phyloP scores from a whole-genome alignment of 768 basidiomycete species.

The Gloeostereum incarnatum region DNA sequence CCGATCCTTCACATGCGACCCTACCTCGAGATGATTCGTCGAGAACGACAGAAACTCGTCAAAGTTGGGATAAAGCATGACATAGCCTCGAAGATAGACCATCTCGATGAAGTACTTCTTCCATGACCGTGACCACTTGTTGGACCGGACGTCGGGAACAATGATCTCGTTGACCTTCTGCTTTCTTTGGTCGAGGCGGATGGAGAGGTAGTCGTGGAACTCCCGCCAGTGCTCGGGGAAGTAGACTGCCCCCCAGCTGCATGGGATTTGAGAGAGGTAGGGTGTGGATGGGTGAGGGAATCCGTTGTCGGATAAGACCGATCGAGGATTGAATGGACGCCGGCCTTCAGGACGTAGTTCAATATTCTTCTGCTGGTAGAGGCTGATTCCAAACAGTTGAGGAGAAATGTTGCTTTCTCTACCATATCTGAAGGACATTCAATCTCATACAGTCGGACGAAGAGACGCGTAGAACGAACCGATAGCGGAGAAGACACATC shows the following conservation, averaged over 20 bases:
- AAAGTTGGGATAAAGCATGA: conserved; percentile 88
- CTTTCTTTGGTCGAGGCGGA: conserved; percentile 35
- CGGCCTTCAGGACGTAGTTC: conserved; percentile 66
- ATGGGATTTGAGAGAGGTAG: conserved; percentile 81
- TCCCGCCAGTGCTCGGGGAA: conserved; percentile 87
- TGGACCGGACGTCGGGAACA: conserved; percentile 73
- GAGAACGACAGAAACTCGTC: conserved; percentile 63
- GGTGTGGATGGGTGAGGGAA: conserved; percentile 44
- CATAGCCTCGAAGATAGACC: conserved; percentile 70
- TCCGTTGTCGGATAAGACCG: conserved; percentile 36
- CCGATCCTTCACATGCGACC: conserved; percentile 63
- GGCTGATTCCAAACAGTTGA: conserved; percentile 67
- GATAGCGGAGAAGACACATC: conserved; percentile 68
- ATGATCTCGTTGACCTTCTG: conserved; percentile 27
- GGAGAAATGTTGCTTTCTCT: conserved; percentile 24
- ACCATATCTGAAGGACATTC: conserved; percentile 56
- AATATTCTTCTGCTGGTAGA: conserved; percentile 80
- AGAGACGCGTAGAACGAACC: conserved; percentile 26
- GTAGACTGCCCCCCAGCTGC: conserved; percentile 89
- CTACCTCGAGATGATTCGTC: conserved; percentile 85
- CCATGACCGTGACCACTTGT: conserved; percentile 77
- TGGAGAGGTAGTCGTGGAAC: conserved; percentile 68
- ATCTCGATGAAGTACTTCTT: conserved; percentile 88
- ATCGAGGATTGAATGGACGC: conserved; percentile 55
- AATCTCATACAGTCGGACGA: not conserved